phyloP scores from a whole-genome alignment of 2,329 filamentous ascomycete genomes.

The Epichloe hybrida region DNA sequence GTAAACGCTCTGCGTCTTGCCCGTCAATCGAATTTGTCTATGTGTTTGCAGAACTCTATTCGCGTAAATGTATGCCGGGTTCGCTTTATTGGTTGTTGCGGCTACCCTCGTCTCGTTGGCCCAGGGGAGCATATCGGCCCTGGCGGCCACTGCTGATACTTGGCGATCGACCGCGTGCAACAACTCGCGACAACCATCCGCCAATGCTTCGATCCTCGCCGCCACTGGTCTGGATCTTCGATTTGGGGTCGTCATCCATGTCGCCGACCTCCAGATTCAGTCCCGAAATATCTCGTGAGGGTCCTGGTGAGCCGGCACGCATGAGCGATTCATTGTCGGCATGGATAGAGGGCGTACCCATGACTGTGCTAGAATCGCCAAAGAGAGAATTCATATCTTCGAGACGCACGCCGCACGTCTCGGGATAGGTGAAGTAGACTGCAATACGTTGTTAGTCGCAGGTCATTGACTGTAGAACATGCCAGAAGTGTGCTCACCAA shows the following conservation, averaged over 20 bases:
- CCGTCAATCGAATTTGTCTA: too few species aligned
- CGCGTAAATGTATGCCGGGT: slow-evolving; percentile 9
- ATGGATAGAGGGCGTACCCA: slow-evolving; percentile 61
- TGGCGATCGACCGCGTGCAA: slow-evolving; percentile 24
- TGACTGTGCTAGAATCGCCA: slow-evolving; percentile 76
- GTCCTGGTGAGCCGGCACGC: slow-evolving; percentile 56
- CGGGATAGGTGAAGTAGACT: slow-evolving; percentile 97
- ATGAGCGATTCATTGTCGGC: slow-evolving; percentile 71
- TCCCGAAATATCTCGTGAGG: slow-evolving; percentile 61
- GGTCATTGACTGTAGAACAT: neutral
- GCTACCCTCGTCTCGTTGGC: slow-evolving; percentile 25
- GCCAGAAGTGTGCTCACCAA: slow-evolving; percentile 52
- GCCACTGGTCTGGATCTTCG: slow-evolving; percentile 19
- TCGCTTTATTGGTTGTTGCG: slow-evolving; percentile 14
- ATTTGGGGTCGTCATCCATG: slow-evolving; percentile 36
- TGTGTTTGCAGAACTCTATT: slow-evolving; percentile 10
- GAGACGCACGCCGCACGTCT: slow-evolving; percentile 86
- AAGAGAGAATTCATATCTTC: slow-evolving; percentile 96
- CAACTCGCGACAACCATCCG: slow-evolving; percentile 34
- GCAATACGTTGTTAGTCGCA: slow-evolving; percentile 7
- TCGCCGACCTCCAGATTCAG: slow-evolving; percentile 66
- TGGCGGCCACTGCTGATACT: slow-evolving; percentile 24
- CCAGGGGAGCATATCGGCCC: slow-evolving; percentile 28
- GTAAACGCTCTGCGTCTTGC: too few species aligned
- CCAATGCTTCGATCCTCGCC: slow-evolving; percentile 30